Base-by-base conservation (phyloP, 495 filamentous ascomycete genomes). In the Lophiostoma macrostomum region DNA sequence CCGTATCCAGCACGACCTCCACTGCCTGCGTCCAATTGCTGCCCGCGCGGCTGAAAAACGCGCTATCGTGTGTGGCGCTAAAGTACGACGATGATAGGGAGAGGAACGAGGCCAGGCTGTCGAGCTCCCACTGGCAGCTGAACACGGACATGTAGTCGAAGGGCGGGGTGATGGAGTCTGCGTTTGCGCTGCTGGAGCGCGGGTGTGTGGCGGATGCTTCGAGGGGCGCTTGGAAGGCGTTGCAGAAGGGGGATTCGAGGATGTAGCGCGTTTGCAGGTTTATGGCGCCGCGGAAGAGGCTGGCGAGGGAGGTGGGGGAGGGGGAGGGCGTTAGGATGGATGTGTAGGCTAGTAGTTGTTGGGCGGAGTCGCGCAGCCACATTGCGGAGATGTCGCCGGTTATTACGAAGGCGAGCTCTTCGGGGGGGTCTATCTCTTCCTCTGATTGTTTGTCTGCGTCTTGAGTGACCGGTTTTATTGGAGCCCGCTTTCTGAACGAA, bases 301-400 rank as follows among this genome's bases (percentile, higher is more conserved):
- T 71, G 11, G 82, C 81, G 11, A 87, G 58, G 1, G 71, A 75
- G 48, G 81, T 65, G 8, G 64, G 59, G 1, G 70, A 66, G 11
- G 63, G 45, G 4, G 70, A 77, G 13, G 76, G 64, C 46, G 77
- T 72, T 23, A 85, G 65, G 2, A 85, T 63, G 0, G 76, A 67
- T 24, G 78, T 71, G 64, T 86, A 87, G 24, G 76, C 77, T 43
- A 81, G 77, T 53, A 87, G 65, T 61, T 86, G 83, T 63, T 85
- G 85, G 24, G 83, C 79, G 20, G 75, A 80, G 61, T 86, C 84
- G 16, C 83, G 74, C 29, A 87, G 71, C 83, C 84, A 86, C 81
- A 86, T 85, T 38, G 83, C 81, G 53, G 83, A 75, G 65, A 82
- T 82, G 60, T 83, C 80, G 16, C 81, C 80, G 12, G 81, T 84